phyloP scores from a whole-genome alignment of 2,329 filamentous ascomycete species.

The Ceratocystis colombiana region DNA sequence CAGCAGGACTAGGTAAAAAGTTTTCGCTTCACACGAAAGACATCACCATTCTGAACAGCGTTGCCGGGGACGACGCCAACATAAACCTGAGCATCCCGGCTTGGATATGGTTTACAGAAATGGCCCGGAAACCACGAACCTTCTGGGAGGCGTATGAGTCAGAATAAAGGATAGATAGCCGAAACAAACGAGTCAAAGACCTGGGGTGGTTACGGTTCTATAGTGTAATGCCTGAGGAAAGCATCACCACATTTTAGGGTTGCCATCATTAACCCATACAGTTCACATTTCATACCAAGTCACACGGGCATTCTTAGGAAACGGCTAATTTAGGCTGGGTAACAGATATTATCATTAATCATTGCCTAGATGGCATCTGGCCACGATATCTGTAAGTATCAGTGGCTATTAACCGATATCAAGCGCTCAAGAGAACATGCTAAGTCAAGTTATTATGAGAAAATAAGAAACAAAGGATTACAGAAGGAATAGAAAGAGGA shows the following conservation, averaged over 20 bases:
- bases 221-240: neutral
- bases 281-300: neutral
- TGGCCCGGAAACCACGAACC: neutral
- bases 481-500: neutral
- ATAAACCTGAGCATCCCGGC: neutral
- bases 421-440: neutral
- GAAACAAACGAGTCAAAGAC: neutral
- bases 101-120: neutral
- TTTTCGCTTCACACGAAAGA: neutral
- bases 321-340: neutral
- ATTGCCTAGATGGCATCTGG: conserved; percentile 8
- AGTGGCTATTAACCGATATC: neutral
- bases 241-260: conserved; percentile 10
- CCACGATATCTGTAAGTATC: neutral
- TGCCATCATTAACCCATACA: neutral
- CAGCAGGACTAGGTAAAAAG: neutral
- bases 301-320: neutral
- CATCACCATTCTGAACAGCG: neutral
- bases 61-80: neutral
- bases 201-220: neutral
- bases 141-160: neutral
- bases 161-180: neutral
- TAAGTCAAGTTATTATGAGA: neutral
- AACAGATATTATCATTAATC: conserved; percentile 23
- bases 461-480: neutral